phyloP scores from a whole-genome alignment of 257 asterid genomes.

The Salvia miltiorrhiza region DNA sequence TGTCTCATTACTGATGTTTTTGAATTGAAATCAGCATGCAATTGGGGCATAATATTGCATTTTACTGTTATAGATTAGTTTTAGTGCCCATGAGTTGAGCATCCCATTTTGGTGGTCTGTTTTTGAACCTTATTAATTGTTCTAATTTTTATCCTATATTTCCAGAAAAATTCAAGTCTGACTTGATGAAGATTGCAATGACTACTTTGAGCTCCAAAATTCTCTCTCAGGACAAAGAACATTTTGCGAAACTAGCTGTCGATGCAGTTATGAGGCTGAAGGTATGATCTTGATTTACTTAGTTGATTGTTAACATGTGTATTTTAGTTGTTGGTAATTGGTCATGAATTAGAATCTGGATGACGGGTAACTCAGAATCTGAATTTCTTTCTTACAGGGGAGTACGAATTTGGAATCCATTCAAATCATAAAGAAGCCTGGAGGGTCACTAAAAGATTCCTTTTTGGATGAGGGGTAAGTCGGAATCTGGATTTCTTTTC shows the following conservation, averaged over 20 bases:
- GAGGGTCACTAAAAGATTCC: constrained; percentile 84
- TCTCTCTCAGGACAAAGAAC: constrained; percentile 89
- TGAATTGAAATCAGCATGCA: neutral
- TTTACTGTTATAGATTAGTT: neutral
- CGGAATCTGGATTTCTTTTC: neutral
- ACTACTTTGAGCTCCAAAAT: constrained; percentile 95
- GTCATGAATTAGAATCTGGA: neutral
- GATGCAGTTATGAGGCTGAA: constrained; percentile 93
- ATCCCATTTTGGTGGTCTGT: neutral
- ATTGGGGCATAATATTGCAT: neutral
- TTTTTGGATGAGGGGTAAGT: constrained; percentile 36
- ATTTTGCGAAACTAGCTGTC: constrained; percentile 78
- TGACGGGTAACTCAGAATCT: neutral
- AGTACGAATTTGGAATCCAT: constrained; percentile 90
- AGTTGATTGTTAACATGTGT: neutral
- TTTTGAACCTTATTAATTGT: neutral
- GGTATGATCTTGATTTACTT: constrained; percentile 36
- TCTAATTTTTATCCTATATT: neutral
- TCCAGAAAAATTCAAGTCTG: constrained; percentile 69
- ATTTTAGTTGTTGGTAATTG: too few relatives aligned
- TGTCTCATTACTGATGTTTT: neutral
- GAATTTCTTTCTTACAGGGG: constrained; percentile 44
- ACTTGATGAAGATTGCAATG: constrained; percentile 85
- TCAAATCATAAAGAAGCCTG: constrained; percentile 91
- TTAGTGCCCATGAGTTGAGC: neutral